Base-by-base conservation (phyloP, 2,329 filamentous ascomycete species). In the Cadophora sp. region DNA sequence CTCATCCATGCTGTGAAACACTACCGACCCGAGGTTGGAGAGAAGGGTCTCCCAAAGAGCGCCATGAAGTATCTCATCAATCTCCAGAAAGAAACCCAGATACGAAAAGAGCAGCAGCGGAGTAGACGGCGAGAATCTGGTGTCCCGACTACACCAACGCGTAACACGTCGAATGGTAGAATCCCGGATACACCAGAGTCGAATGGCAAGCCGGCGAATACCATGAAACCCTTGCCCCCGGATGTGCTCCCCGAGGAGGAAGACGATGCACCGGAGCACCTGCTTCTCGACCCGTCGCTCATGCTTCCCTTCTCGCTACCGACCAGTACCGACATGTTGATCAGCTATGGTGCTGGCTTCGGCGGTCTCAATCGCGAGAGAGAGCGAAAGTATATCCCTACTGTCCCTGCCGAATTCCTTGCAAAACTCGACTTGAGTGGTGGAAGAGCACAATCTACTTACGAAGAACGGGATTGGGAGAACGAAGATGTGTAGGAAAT, bases 251-350 rank as follows among this genome's bases (percentile, higher is more conserved):
- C 48, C 27, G 79, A 77, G 9, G 88, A 91, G 11, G 88, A 91
- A 22, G 89, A 91, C 55, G 90, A 92, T 69, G 84, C 89, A 16
- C 91, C 91, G 0, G 88, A 92, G 73, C 86, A 92, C 68, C 84
- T 97, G 43, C 88, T 97, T 53, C 81, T 98, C 64, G 94, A 98
- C 76, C 93, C 95, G 3, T 92, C 94, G 2, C 84, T 97, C 68
- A 97, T 97, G 86, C 86, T 99, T 29, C 96, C 96, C 0, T 99
- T 99, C 78, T 91, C 92, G n/a, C 84, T 99, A 31, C 96, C 96
- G 1, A 97, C 95, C 1, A 96, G 93, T 67, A 98, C 94, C 29
- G 96, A 99, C 79, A 99, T 99, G 96, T 86, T 98, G 59, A 89
- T 99, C 59, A 95, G 91, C 73, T 99, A 97, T 76, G 96, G 96